Evolutionary conservation across 345 rosid species (phyloP).

Genomic region (Reutealis trisperma): DNA sequence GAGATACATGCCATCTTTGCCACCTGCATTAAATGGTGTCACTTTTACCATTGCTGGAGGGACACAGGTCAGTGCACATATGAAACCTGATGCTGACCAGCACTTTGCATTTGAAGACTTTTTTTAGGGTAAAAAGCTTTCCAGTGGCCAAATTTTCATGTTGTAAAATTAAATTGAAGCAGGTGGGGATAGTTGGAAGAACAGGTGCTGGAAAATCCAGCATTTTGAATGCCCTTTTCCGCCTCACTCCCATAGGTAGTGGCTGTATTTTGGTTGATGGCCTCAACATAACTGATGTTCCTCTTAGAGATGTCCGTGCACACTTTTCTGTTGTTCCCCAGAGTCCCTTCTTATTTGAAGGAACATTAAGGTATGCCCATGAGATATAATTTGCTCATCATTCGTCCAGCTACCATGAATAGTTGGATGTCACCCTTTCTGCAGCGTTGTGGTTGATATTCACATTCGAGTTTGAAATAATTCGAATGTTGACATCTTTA

Average conservation of each 20-base stretch:
- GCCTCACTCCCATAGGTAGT: constrained; percentile 59
- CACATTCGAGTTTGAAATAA: not conserved
- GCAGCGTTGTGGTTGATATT: not conserved
- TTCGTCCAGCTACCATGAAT: constrained; percentile 2
- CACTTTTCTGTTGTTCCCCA: constrained; percentile 85
- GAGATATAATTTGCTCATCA: not conserved
- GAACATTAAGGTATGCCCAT: constrained; percentile 61
- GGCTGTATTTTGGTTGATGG: constrained; percentile 80
- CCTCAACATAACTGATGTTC: constrained; percentile 55
- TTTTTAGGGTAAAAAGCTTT: not conserved
- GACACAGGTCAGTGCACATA: constrained; percentile 50
- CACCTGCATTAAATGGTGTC: constrained; percentile 61
- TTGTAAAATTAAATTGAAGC: constrained; percentile 14
- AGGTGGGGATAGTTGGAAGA: constrained; percentile 94
- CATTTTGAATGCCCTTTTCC: constrained; percentile 80
- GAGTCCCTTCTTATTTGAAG: constrained; percentile 85
- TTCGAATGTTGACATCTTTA: not conserved
- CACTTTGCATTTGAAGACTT: constrained; percentile 13
- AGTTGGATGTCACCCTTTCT: not conserved
- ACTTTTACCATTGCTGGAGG: constrained; percentile 69
- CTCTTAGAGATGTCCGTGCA: constrained; percentile 78
- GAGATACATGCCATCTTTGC: constrained; percentile 74
- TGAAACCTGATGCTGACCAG: not conserved
- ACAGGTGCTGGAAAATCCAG: constrained; percentile 98
- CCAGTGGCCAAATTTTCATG: not conserved